Conservation (phyloP, 306 rosid genomes). For the Senna tora region DNA sequence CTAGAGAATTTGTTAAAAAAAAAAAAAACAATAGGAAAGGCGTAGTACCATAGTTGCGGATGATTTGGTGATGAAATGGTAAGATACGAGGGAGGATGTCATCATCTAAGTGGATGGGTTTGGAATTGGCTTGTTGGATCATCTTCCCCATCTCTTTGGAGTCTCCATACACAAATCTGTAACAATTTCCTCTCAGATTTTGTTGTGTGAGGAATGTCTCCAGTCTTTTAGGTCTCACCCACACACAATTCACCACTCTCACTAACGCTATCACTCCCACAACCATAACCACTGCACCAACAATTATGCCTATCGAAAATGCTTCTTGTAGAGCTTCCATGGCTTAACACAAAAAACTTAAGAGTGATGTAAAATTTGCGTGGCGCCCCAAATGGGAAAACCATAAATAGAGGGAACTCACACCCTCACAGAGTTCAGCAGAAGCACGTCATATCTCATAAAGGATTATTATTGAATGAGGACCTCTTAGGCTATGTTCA, state of each 20-base stretch:
- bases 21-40: too few species aligned
- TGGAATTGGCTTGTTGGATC: not conserved
- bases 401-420: too few species aligned
- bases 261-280: not conserved
- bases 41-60: not conserved
- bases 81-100: not conserved
- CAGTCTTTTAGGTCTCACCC: not conserved
- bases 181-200: slow-evolving; percentile 29
- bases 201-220: slow-evolving; percentile 31
- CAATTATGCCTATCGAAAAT: too few species aligned
- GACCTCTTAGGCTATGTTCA: too few species aligned
- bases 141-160: not conserved
- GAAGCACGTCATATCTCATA: too few species aligned
- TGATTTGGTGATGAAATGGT: not conserved
- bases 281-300: not conserved
- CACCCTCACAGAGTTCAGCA: too few species aligned
- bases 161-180: slow-evolving; percentile 32
- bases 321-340: too few species aligned
- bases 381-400: too few species aligned
- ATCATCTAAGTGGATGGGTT: not conserved
- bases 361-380: too few species aligned
- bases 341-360: too few species aligned
- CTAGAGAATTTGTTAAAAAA: too few species aligned
- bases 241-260: slow-evolving; percentile 19
- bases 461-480: too few species aligned